These are phyloP conservation scores for Lecanicillium sp. DNA, from an alignment of 2,329 filamentous ascomycete species.

Conservation along the genomic window DNA sequence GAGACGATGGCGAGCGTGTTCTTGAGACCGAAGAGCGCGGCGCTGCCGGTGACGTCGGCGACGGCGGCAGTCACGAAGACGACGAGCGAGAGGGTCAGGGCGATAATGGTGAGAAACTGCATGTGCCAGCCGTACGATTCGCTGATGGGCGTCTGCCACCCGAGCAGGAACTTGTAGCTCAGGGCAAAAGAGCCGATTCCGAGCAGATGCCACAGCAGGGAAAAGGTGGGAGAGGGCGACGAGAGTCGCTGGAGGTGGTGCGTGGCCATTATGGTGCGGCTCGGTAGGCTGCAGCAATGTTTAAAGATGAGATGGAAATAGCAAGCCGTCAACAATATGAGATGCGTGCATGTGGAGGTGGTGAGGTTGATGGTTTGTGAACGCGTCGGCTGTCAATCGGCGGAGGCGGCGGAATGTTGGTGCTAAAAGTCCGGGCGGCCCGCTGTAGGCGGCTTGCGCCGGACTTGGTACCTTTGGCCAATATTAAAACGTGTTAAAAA, in stretches of 20 bases:
- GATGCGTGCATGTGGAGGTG: not conserved
- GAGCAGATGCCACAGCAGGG: slow-evolving; percentile 53
- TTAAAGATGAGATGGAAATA: not conserved
- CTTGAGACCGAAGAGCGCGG: slow-evolving; percentile 57
- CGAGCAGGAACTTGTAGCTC: slow-evolving; percentile 46
- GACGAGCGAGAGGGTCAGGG: slow-evolving; percentile 52
- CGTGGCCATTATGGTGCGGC: slow-evolving; percentile 30
- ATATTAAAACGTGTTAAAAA: too few species aligned
- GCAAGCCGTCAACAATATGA: not conserved
- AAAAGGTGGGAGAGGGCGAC: slow-evolving; percentile 59
- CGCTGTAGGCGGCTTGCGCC: too few species aligned
- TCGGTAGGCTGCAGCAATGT: not conserved
- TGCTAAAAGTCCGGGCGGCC: not conserved
- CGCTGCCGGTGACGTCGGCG: slow-evolving; percentile 57
- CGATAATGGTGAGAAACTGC: slow-evolving; percentile 70
- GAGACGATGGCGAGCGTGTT: slow-evolving; percentile 60
- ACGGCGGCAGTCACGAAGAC: slow-evolving; percentile 58
- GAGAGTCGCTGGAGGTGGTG: slow-evolving; percentile 61
- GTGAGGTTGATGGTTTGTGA: not conserved
- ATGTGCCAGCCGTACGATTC: slow-evolving; percentile 61
- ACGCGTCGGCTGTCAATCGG: not conserved
- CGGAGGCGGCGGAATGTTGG: slow-evolving; percentile 10
- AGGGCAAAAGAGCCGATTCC: slow-evolving; percentile 48
- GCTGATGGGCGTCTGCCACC: slow-evolving; percentile 47
- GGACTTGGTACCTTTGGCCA: too few species aligned